These are phyloP conservation scores for Phialemoniopsis sp. DNA, from an alignment of 2,329 filamentous ascomycete species.

Conservation along the genomic window DNA sequence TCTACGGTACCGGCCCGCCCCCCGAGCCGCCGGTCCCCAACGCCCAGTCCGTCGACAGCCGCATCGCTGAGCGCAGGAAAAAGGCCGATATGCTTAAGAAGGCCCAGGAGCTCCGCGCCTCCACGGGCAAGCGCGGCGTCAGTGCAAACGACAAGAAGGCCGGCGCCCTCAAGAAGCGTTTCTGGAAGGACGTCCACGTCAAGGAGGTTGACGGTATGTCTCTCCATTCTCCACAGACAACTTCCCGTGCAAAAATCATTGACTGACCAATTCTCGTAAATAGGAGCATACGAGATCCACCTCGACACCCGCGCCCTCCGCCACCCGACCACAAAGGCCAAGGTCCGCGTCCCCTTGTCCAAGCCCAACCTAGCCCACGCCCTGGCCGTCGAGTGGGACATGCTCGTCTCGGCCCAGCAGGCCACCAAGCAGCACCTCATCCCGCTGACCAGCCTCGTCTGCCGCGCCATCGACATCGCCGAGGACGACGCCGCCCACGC, in stretches of 20 bases:
- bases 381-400: conserved; percentile 91
- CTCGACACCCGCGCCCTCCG: conserved; percentile 79
- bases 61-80: conserved; percentile 45
- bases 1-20: conserved; percentile 55
- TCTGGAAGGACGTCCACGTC: conserved; percentile 84
- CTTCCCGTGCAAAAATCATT: too few relatives aligned
- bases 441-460: conserved; percentile 80
- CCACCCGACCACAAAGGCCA: conserved; percentile 66
- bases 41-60: conserved; percentile 11
- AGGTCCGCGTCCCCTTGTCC: conserved; percentile 66
- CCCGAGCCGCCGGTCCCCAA: conserved; percentile 47
- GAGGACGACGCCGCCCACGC: conserved; percentile 51
- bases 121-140: conserved; percentile 14
- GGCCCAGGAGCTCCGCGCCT: conserved; percentile 41
- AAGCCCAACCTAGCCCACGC: conserved; percentile 82
- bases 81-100: conserved; percentile 51
- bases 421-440: conserved; percentile 83
- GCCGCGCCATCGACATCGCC: conserved; percentile 78
- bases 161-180: conserved; percentile 59
- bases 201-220: conserved; percentile 62
- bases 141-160: conserved; percentile 24
- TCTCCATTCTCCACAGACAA: too few relatives aligned
- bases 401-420: conserved; percentile 75
- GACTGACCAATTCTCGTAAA: too few relatives aligned
- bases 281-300: conserved; percentile 54